Conservation (phyloP, 2,329 filamentous ascomycete species). For the Pestalotiopsis sp. region DNA sequence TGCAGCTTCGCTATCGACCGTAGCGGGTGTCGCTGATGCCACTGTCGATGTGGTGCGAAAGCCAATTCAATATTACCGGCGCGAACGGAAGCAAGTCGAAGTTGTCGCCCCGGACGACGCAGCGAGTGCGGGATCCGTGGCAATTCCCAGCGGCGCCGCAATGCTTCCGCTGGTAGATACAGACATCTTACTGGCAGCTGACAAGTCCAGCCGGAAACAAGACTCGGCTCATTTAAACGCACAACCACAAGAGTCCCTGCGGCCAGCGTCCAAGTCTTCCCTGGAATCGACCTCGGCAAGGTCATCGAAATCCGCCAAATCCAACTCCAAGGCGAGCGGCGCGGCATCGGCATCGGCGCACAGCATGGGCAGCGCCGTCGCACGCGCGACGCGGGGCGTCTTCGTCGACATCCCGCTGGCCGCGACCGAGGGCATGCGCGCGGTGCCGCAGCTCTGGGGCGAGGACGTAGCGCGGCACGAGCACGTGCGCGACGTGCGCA, state of each 20-base stretch:
- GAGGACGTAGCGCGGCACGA: slow-evolving; percentile 17
- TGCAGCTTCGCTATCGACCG: slow-evolving; percentile 18
- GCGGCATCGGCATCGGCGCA: neutral
- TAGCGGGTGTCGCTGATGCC: slow-evolving; percentile 16
- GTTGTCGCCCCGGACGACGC: neutral
- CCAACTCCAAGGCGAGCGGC: neutral
- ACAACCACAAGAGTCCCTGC: neutral
- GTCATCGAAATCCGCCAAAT: neutral
- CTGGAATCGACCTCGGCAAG: neutral
- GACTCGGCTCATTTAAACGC: neutral
- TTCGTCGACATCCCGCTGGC: slow-evolving; percentile 21
- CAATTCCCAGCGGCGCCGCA: slow-evolving; percentile 16
- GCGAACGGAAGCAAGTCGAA: neutral
- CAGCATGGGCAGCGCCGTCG: neutral
- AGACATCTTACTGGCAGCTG: neutral
- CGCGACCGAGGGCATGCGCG: slow-evolving; percentile 21
- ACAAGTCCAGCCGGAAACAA: neutral
- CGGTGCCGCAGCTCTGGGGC: slow-evolving; percentile 21
- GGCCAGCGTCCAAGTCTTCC: neutral
- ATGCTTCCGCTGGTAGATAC: neutral
- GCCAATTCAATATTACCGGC: slow-evolving; percentile 13
- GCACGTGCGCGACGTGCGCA: slow-evolving; percentile 17
- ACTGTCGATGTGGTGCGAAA: slow-evolving; percentile 17
- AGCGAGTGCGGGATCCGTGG: slow-evolving; percentile 15
- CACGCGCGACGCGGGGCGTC: slow-evolving; percentile 7